These are phyloP conservation scores for Aspergillus sp. DNA, from an alignment of 2,329 filamentous ascomycete genomes.

Conservation along the genomic window DNA sequence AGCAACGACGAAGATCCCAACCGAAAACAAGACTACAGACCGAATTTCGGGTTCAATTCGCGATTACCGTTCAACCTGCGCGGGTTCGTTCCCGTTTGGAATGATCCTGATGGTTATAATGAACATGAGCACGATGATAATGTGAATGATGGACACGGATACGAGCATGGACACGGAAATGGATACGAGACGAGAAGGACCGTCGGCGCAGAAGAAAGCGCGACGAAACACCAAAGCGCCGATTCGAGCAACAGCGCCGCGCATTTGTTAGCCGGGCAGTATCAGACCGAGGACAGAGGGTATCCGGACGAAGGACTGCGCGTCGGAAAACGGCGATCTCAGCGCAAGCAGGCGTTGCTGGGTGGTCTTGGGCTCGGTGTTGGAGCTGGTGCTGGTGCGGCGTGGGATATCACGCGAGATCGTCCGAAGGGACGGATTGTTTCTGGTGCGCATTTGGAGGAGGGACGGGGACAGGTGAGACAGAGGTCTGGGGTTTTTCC, in stretches of 20 bases:
- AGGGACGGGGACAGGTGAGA: slow-evolving; percentile 50
- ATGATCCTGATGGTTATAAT: neutral
- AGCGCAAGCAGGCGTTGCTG: slow-evolving; percentile 18
- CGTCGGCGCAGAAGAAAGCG: too few relatives aligned
- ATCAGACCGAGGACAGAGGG: slow-evolving; percentile 62
- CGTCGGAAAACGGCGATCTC: slow-evolving; percentile 14
- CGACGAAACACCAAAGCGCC: slow-evolving; percentile 32
- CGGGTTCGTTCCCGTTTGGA: neutral
- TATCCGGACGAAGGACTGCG: slow-evolving; percentile 42
- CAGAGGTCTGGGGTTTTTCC: slow-evolving; percentile 14
- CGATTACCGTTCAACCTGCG: too few relatives aligned
- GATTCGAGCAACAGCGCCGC: slow-evolving; percentile 39
- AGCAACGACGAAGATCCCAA: too few relatives aligned
- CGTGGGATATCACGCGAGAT: slow-evolving; percentile 30
- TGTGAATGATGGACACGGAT: slow-evolving; percentile 11
- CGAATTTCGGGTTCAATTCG: too few relatives aligned
- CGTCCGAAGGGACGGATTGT: slow-evolving; percentile 56
- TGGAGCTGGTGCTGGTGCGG: slow-evolving; percentile 1
- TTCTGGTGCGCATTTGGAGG: slow-evolving; percentile 63
- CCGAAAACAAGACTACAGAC: too few relatives aligned
- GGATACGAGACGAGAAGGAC: slow-evolving; percentile 2
- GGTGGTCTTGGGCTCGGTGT: slow-evolving; percentile 10
- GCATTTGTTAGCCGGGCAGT: slow-evolving; percentile 42
- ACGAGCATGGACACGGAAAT: slow-evolving; percentile 1
- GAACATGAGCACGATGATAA: slow-evolving; percentile 13